These are phyloP conservation scores for Cenchrus purpureus DNA, from an alignment of 176 grass and related monocot genomes.

Conservation along the genomic window DNA sequence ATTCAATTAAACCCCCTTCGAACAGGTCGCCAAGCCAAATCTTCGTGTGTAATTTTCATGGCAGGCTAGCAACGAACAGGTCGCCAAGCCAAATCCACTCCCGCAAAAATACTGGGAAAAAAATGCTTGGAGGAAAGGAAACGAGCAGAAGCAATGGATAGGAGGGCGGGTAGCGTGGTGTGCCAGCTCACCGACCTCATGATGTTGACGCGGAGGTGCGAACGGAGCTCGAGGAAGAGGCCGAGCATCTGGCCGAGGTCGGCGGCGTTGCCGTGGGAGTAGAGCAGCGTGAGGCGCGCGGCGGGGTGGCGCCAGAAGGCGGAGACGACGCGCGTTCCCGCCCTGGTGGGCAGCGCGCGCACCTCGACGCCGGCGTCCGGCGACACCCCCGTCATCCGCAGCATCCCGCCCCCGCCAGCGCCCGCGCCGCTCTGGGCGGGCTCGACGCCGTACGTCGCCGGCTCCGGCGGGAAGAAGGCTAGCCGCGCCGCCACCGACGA, in stretches of 20 bases:
- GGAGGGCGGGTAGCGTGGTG: neutral
- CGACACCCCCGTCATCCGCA: constrained; percentile 60
- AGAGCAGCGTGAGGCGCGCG: constrained; percentile 84
- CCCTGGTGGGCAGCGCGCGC: constrained; percentile 65
- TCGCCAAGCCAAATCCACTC: constrained; percentile 24
- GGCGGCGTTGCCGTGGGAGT: constrained; percentile 96
- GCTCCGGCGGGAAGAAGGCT: constrained; percentile 99
- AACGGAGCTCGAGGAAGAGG: constrained; percentile 90
- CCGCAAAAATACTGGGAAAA: neutral
- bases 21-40: neutral
- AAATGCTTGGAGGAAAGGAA: neutral
- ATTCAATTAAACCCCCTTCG: neutral
- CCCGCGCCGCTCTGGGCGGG: constrained; percentile 7
- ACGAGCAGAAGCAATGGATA: neutral
- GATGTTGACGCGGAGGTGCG: constrained; percentile 98
- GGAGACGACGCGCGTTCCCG: constrained; percentile 69
- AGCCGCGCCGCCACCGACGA: constrained; percentile 92
- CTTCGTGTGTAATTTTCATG: neutral
- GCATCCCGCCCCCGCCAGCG: neutral
- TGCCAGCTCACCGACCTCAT: constrained; percentile 64
- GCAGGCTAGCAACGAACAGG: neutral
- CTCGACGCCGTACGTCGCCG: constrained; percentile 81
- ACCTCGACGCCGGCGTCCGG: constrained; percentile 64
- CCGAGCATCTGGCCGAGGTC: constrained; percentile 97
- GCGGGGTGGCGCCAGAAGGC: constrained; percentile 88